These are phyloP conservation scores for Balansia obtecta DNA, from an alignment of 2,329 filamentous ascomycete species.

Conservation along the genomic window DNA sequence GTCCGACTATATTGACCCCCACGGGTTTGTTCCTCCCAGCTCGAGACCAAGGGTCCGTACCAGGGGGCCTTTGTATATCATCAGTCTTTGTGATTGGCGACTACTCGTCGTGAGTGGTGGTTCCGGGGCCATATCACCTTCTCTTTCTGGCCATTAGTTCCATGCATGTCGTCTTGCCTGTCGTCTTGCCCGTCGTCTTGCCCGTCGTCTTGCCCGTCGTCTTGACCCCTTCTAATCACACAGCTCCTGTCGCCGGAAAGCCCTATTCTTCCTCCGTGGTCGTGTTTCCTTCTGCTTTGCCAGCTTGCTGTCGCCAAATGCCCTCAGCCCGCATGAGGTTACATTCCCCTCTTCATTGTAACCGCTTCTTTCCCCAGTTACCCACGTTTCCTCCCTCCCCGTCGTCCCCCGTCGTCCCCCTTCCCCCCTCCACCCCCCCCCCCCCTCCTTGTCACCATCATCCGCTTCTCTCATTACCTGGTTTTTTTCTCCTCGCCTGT, in stretches of 20 bases:
- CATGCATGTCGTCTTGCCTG: constrained; percentile 2
- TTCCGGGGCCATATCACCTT: constrained; percentile 7
- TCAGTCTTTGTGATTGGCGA: constrained; percentile 6
- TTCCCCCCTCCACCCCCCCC: constrained; percentile 1
- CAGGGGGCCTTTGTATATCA: constrained; percentile 2
- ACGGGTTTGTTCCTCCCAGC: neutral
- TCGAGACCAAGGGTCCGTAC: constrained; percentile 1
- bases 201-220: too few relatives aligned
- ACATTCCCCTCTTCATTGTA: constrained; percentile 5
- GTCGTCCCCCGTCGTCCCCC: too few relatives aligned
- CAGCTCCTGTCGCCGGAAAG: constrained; percentile 1
- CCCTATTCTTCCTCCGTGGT: constrained; percentile 2
- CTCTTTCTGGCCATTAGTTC: constrained; percentile 7
- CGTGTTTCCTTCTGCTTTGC: neutral
- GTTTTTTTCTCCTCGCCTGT: constrained; percentile 17
- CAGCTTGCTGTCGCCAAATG: neutral
- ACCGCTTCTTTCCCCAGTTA: neutral
- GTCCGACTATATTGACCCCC: too few relatives aligned
- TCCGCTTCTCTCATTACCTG: neutral
- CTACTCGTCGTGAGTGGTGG: constrained; percentile 5
- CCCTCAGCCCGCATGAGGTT: constrained; percentile 5
- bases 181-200: too few relatives aligned
- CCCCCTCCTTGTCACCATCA: neutral
- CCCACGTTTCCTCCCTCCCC: neutral
- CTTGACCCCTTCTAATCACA: too few relatives aligned